These are phyloP conservation scores for Voacanga thouarsii DNA, from an alignment of 257 asterid genomes.

Conservation along the genomic window DNA sequence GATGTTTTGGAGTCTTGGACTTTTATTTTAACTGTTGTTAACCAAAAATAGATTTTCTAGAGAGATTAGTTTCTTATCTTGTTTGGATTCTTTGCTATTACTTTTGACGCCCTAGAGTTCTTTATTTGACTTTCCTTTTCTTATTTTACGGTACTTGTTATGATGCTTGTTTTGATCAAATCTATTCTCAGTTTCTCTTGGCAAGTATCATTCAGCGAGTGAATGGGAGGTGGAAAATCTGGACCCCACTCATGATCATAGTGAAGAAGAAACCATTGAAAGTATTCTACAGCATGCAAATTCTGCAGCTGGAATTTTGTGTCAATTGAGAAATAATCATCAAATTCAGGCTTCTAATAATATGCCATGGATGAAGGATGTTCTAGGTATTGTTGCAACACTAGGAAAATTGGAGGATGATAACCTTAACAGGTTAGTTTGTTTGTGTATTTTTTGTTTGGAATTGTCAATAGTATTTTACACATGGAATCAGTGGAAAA, in stretches of 20 bases:
- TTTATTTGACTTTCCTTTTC: constrained; percentile 2
- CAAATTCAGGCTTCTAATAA: constrained; percentile 43
- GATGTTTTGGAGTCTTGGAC: neutral
- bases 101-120: neutral
- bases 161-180: constrained; percentile 12
- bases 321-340: constrained; percentile 39
- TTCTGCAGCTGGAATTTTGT: constrained; percentile 63
- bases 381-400: constrained; percentile 70
- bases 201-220: constrained; percentile 45
- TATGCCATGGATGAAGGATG: constrained; percentile 45
- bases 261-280: constrained; percentile 46
- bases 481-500: neutral
- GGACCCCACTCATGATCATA: constrained; percentile 22
- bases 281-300: constrained; percentile 46
- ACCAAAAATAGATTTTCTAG: neutral
- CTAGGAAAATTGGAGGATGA: constrained; percentile 68
- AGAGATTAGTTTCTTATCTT: neutral
- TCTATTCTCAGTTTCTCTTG: constrained; percentile 48
- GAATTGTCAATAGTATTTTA: constrained; percentile 8
- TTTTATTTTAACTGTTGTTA: neutral
- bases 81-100: neutral
- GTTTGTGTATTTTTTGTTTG: constrained; percentile 14
- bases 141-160: constrained; percentile 6
- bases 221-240: constrained; percentile 25
- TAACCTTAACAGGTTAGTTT: constrained; percentile 71